These are phyloP conservation scores for Lepidopterella palustris DNA, from an alignment of 495 filamentous ascomycete species.

Conservation along the genomic window DNA sequence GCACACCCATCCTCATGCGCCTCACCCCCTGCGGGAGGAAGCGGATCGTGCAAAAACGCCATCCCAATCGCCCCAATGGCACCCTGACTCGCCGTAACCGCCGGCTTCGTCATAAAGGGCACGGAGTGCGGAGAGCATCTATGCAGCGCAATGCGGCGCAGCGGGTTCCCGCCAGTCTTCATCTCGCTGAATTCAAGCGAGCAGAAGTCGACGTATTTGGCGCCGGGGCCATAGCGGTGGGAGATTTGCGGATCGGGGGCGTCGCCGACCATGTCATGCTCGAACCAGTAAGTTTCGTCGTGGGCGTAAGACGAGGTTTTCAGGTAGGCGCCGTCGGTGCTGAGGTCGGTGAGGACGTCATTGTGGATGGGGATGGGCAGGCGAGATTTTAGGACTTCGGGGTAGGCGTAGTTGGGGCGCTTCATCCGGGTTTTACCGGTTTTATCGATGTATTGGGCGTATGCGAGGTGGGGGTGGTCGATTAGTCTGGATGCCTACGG, in stretches of 20 bases:
- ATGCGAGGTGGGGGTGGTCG: constrained; percentile 29
- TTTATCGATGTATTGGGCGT: constrained; percentile 24
- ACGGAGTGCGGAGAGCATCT: too few species aligned
- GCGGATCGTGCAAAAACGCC: too few species aligned
- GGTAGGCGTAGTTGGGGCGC: constrained; percentile 30
- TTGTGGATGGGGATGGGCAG: constrained; percentile 27
- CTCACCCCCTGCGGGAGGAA: too few species aligned
- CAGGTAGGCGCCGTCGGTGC: constrained; percentile 22
- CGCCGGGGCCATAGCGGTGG: constrained; percentile 10
- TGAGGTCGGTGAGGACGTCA: constrained; percentile 20
- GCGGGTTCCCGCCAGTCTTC: too few species aligned
- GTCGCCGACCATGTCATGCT: constrained; percentile 27
- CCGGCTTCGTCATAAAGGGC: too few species aligned
- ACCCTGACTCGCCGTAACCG: too few species aligned
- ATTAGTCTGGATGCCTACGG: constrained; percentile 25
- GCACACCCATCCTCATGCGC: too few species aligned
- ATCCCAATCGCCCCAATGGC: too few species aligned
- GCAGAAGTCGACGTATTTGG: constrained; percentile 26
- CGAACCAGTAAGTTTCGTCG: constrained; percentile 18
- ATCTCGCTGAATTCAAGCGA: constrained; percentile 23
- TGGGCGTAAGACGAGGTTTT: constrained; percentile 12
- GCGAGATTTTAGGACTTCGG: constrained; percentile 22
- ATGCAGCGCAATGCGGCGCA: too few species aligned
- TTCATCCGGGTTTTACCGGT: constrained; percentile 29
- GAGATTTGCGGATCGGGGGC: constrained; percentile 8